Conservation (phyloP, 441 rosid genomes). For the Kokia cookei region DNA sequence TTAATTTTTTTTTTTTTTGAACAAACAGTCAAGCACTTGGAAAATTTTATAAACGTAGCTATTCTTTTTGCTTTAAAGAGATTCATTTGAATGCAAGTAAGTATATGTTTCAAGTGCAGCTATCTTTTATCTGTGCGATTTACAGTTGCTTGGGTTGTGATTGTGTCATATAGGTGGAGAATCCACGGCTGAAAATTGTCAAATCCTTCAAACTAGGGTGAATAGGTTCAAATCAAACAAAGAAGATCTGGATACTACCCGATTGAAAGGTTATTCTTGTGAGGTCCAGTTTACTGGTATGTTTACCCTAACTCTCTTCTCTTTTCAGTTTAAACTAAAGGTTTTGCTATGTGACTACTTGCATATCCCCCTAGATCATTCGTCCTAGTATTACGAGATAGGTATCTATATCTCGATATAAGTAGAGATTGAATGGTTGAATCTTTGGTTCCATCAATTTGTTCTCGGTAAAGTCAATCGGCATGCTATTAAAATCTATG, state of each 20-base stretch:
- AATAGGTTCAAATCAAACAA: conserved; percentile 66
- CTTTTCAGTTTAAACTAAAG: neutral
- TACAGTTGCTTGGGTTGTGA: conserved; percentile 5
- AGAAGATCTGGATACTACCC: conserved; percentile 38
- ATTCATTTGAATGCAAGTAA: neutral
- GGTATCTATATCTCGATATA: neutral
- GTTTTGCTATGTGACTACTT: neutral
- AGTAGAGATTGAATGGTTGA: neutral
- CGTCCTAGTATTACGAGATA: neutral
- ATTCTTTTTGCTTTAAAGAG: neutral
- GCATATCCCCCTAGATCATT: neutral
- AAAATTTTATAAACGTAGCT: neutral
- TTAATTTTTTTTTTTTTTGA: neutral
- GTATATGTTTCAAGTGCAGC: neutral
- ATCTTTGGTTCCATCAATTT: neutral
- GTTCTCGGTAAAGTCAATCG: neutral
- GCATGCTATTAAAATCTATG: neutral
- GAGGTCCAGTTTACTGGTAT: conserved; percentile 66
- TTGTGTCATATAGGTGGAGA: conserved; percentile 55
- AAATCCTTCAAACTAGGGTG: conserved; percentile 89
- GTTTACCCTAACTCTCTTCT: neutral
- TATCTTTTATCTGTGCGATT: neutral
- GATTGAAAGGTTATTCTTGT: conserved; percentile 65
- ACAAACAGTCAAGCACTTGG: neutral
- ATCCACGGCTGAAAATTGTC: conserved; percentile 66